Evolutionary conservation across 192 early-diverging fungal genomes (phyloP), one percentile per base, ranked within the genome.

Genomic region (Podila horticola): DNA sequence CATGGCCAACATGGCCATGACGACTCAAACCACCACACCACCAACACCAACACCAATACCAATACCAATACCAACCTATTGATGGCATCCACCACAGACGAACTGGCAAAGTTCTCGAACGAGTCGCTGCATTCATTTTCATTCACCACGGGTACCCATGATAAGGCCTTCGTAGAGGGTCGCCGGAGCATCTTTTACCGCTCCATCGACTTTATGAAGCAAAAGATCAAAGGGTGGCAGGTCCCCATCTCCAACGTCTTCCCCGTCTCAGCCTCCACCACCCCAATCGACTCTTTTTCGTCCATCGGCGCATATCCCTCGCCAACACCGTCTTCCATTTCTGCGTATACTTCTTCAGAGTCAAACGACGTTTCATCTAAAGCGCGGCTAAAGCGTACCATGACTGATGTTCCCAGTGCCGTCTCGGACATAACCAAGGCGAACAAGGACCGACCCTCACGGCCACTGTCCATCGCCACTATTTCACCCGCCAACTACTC

Each of bases 121-220:
- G 84, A 88, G 52, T 85, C 86, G 0, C 57, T 88, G 3, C 86
- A 85, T 58, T 84, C 82, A 31, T 85, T 71, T 64, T 82, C 75
- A 22, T 85, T 85, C 66, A 84, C 83, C 20, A 79, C 38, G 24
- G 76, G 70, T 15, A 71, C 74, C 19, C 77, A 82, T 48, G 79
- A 88, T 58, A 71, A 71, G 58, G 30, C 72, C 29, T 76, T 83
- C 62, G 64, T 79, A 13, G 86, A 88, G 52, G 83, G 70, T 52
- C 61, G 86, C 31, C 66, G 83, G 24, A 85, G 83, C 67, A 88
- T 88, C 61, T 84, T 88, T 50, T 74, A 75, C 63, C 74, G 84
- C 22, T 84, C 82, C 36, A 85, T 88, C 31, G 86, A 86, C 64
- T 88, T 84, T 72, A 88, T 88, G 86, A 88, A 84, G 71, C 79